Percentiles rank a stretch among this genome's conserved stretches.
Evolutionary conservation across 352 stramenopile genomes (phyloP).

Genomic region (Phytophthora palmivora): DNA sequence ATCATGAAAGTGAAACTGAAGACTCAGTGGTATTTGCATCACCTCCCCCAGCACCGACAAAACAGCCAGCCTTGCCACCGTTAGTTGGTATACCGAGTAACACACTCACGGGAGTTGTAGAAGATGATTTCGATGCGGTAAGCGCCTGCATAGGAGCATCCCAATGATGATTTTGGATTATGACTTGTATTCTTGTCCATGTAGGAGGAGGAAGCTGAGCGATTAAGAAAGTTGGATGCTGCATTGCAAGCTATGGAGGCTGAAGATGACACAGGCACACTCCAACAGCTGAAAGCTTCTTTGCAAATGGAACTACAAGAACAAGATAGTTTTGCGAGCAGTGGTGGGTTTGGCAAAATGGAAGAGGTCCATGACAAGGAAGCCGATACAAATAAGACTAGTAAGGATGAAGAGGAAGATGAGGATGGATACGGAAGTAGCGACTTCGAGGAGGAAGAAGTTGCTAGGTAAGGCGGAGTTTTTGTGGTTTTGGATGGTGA

Average conservation of each 20-base stretch:
- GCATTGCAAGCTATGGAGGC: conserved; percentile 88
- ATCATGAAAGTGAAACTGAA: conserved; percentile 19
- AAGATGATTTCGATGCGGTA: conserved; percentile 72
- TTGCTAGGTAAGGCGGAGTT: conserved; percentile 55
- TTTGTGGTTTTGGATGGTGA: not conserved
- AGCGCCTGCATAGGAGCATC: not conserved
- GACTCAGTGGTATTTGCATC: conserved; percentile 25
- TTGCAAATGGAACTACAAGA: conserved; percentile 66
- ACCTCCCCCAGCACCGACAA: conserved; percentile 36
- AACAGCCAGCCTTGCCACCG: conserved; percentile 32
- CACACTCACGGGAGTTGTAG: conserved; percentile 25
- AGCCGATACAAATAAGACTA: conserved; percentile 4
- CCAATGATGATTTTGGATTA: not conserved
- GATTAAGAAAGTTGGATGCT: conserved; percentile 71
- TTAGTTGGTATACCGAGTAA: conserved; percentile 11
- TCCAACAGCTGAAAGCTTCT: conserved; percentile 80
- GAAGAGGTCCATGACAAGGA: conserved; percentile 20
- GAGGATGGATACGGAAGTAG: conserved; percentile 79
- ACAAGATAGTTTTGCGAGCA: conserved; percentile 45
- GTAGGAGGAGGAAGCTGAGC: conserved; percentile 61
- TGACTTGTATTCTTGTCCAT: conserved; percentile 12
- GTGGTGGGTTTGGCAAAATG: conserved; percentile 18
- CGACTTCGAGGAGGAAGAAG: conserved; percentile 87
- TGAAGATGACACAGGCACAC: conserved; percentile 78
- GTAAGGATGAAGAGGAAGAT: conserved; percentile 38